Percentiles rank a stretch among this genome's conserved stretches.
phyloP scores from a whole-genome alignment of 2,329 filamentous ascomycete species.

The Acrodontium crateriforme region DNA sequence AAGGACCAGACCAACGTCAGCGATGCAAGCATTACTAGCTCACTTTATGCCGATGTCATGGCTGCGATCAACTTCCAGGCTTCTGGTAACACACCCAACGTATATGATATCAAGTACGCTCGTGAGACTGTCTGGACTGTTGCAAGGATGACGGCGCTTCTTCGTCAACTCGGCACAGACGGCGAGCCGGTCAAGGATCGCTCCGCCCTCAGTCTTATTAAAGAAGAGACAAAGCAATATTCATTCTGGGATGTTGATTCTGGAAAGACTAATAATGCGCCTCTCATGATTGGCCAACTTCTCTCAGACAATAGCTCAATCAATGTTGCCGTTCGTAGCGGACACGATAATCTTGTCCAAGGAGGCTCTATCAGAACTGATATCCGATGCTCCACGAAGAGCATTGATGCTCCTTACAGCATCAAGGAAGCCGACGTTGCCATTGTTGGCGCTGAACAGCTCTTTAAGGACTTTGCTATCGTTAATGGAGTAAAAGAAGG shows the following conservation, averaged over 20 bases:
- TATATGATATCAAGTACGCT: constrained; percentile 82
- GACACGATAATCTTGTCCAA: constrained; percentile 49
- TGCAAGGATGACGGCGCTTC: constrained; percentile 34
- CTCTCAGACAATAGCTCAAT: constrained; percentile 45
- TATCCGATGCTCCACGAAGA: constrained; percentile 68
- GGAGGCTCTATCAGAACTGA: constrained; percentile 77
- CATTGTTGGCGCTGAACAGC: constrained; percentile 64
- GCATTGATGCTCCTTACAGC: constrained; percentile 71
- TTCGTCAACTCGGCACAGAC: constrained; percentile 31
- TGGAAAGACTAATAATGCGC: constrained; percentile 52
- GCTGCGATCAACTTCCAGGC: constrained; percentile 71
- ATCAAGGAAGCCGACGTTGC: constrained; percentile 66
- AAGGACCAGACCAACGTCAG: constrained; percentile 55
- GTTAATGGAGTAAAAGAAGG: constrained; percentile 54
- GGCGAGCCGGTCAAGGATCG: constrained; percentile 21
- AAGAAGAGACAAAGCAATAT: constrained; percentile 56
- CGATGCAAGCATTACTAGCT: constrained; percentile 67
- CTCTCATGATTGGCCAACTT: constrained; percentile 46
- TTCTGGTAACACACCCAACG: constrained; percentile 43
- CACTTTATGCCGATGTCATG: constrained; percentile 81
- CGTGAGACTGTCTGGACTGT: constrained; percentile 53
- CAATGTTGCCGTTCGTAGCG: constrained; percentile 46
- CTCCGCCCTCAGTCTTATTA: constrained; percentile 30
- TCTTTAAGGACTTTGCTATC: constrained; percentile 67
- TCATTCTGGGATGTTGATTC: constrained; percentile 86